Evolutionary conservation across 306 rosid genomes (phyloP).

Genomic region (Corylus americana): DNA sequence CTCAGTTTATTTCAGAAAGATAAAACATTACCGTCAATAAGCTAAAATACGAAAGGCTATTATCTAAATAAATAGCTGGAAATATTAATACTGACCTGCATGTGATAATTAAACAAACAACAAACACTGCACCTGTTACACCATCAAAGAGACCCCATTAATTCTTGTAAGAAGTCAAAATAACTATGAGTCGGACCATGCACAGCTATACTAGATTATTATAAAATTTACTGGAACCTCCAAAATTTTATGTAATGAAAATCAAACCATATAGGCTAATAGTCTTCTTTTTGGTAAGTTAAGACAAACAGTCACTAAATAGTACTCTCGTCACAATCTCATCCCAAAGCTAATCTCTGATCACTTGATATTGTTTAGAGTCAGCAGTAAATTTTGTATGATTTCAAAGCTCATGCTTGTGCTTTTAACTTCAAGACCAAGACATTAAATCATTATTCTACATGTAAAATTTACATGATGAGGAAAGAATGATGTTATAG

Average conservation of each 20-base stretch:
- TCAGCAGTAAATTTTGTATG: neutral
- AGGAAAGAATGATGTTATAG: neutral
- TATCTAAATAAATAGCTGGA: constrained; percentile 25
- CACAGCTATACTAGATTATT: constrained; percentile 15
- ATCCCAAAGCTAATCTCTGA: neutral
- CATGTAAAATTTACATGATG: neutral
- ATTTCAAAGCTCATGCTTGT: neutral
- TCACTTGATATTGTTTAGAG: neutral
- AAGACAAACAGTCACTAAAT: neutral
- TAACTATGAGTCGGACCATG: constrained; percentile 4
- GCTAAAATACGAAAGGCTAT: neutral
- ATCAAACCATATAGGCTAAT: neutral
- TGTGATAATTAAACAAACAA: constrained; percentile 84
- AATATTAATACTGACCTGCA: constrained; percentile 65
- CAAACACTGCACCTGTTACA: constrained; percentile 93
- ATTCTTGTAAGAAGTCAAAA: constrained; percentile 9
- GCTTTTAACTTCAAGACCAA: neutral
- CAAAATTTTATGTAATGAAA: neutral
- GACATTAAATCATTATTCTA: neutral
- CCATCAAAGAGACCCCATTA: constrained; percentile 33
- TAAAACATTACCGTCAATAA: constrained; percentile 23
- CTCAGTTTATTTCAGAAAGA: constrained; percentile 24
- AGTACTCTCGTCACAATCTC: neutral
- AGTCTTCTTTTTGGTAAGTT: neutral
- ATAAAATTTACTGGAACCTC: constrained; percentile 4